Evolutionary conservation across 352 stramenopile genomes (phyloP).

Genomic region (Plasmopara halstedii): DNA sequence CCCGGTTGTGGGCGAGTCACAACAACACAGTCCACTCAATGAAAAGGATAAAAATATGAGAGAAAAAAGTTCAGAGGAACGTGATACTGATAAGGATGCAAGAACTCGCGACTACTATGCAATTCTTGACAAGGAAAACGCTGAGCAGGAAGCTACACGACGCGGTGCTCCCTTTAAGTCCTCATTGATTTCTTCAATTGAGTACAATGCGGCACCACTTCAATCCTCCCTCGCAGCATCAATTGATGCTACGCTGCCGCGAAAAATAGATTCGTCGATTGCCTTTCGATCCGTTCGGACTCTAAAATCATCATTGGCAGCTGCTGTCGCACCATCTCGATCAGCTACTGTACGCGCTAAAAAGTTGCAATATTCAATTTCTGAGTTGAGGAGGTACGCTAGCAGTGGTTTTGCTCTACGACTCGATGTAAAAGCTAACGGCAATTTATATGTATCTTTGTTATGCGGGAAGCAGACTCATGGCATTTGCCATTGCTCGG

Average conservation of each 20-base stretch:
- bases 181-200: constrained; percentile 36
- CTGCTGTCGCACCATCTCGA: constrained; percentile 13
- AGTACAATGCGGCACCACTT: constrained; percentile 6
- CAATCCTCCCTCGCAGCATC: constrained; percentile 15
- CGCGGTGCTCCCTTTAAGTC: constrained; percentile 44
- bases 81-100: constrained; percentile 30
- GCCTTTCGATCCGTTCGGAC: constrained; percentile 9
- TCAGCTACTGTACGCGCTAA: constrained; percentile 13
- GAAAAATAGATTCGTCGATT: constrained; percentile 13
- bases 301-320: constrained; percentile 19
- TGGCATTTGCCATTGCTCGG: constrained; percentile 22
- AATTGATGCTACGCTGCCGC: constrained; percentile 9
- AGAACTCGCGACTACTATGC: constrained; percentile 47
- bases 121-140: constrained; percentile 49
- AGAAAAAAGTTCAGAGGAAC: constrained; percentile 7
- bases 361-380: constrained; percentile 52
- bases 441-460: not conserved
- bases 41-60: constrained; percentile 13
- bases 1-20: constrained; percentile 13
- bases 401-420: not conserved
- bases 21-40: constrained; percentile 1
- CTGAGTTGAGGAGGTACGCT: constrained; percentile 42
- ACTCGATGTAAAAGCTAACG: constrained; percentile 8
- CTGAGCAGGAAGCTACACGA: constrained; percentile 27
- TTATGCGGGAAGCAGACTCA: constrained; percentile 19